Base-by-base conservation (phyloP, 352 stramenopile species). In the Phytopythium boreale region DNA sequence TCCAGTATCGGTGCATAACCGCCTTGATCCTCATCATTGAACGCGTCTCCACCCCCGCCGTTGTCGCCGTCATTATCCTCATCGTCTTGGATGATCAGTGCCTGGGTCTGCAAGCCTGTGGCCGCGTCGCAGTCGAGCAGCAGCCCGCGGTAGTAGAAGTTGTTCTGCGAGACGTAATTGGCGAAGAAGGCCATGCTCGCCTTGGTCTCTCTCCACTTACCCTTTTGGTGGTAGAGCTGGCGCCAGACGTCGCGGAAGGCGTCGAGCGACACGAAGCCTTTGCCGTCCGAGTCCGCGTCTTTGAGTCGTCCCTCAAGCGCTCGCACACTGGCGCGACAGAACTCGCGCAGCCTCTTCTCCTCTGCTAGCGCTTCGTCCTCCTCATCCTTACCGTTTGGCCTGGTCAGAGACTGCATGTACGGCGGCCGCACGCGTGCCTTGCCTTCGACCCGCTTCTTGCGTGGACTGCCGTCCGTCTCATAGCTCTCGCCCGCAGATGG, bases 131-230 rank as follows among this genome's bases (percentile, higher is more conserved):
- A 80, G 46, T 92, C 80, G 24, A 92, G 68, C 15, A 92, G 64
- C 52, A 92, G 80, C 0, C 82, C 84, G 5, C 84, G 81, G 56
- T 90, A 92, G 70, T 88, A 86, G 27, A 90, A 80, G 49, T 87
- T 68, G 26, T 71, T 69, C 29, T 81, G 79, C 6, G 79, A 70
- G 15, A 87, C 63, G 64, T 90, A 90, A 53, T 80, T 44, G 63
- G 71, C 66, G 46, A 87, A 75, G 31, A 88, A 68, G 34, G 70
- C 69, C 0, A 64, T 52, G 17, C 67, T 79, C 2, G 69, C 79
- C 29, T 64, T 63, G 26, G 64, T 76, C 29, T 87, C 77, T n/a
- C 62, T 68, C 67, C 77, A 80, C 58, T 56, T 76, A 60, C 39
- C 73, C 44, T 76, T 71, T 15, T 73, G 66, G 26, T 19, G n/a